Evolutionary conservation across 2,329 filamentous ascomycete species (phyloP), one percentile per base, ranked within the genome.

Genomic region (Talaromyces sp.): DNA sequence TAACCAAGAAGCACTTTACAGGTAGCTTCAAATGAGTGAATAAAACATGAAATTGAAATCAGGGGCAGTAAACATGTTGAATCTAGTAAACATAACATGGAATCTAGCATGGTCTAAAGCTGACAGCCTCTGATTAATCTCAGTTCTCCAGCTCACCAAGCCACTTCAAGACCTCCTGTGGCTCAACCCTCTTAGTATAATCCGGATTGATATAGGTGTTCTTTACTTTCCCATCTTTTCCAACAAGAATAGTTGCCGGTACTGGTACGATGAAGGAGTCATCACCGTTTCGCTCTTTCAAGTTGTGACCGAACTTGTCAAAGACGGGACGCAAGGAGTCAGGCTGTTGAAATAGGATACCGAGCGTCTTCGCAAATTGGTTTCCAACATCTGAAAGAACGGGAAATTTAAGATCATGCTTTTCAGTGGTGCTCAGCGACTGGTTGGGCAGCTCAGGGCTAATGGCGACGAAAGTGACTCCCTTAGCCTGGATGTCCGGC

Each of bases 401-500:
- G 0, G 70, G 66, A 57, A 78, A 80, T 60, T 71, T 66, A 13
- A 80, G 67, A 8, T 69, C 72, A 32, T 76, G 69, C 69, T 80
- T 80, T 67, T 79, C 75, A 4, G 66, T 64, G 4, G 68, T 75
- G 8, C 68, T 70, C 46, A 80, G 66, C 4, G 73, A 72, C 1
- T 67, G 64, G 63, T 78, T 69, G 1, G 78, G 77, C 17, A 78
- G 70, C 61, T 79, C 75, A 0, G 77, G 77, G 0, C 77, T 73
- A 61, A 80, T 70, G 32, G 77, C 77, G 0, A 80, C 75, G 0
- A 80, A 68, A 1, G 73, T 76, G 26, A 78, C 75, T 13, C 76
- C 75, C 26, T 69, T 71, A 13, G 73, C 69, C 49, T 67, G 56
- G 63, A 79, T 74, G 0, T 75, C 71, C 1, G 65, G 62, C 11